Evolutionary conservation across 2,329 filamentous ascomycete genomes (phyloP), one percentile per base, ranked within the genome.

Genomic region (Aspergillus sp.): DNA sequence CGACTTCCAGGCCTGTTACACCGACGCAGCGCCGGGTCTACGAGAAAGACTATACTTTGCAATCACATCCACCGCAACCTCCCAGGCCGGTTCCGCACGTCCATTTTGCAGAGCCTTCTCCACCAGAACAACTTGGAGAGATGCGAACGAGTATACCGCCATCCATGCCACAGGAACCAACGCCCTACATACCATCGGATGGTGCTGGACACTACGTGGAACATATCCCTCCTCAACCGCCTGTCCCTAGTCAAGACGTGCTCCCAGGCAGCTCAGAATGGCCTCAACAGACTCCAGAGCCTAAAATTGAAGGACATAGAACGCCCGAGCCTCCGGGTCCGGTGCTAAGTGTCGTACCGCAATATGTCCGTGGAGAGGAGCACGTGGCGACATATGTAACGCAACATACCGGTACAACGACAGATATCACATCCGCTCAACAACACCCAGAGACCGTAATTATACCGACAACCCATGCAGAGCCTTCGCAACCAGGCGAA

Each of bases 281-380:
- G 19, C 17, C 40, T 19, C 7, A 4, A 7, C 4, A 4, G 16
- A n/a, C 11, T 21, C 2, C n/a, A 5, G 5, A 9, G 19, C 3
- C 40, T 3, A 6, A 9, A 17, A 6, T 14, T 31, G 48, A 50
- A 17, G 9, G 2, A n/a, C 13, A 21, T 10, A n/a, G 21, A n/a
- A 16, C 14, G 21, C 20, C 7, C 21, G 21, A 13, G 4, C 16
- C 32, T 25, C 14, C 16, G 11, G 13, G 43, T 4, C 21, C 13
- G 2, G 3, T 38, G 19, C 44, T 67, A 21, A 75, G 72, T 49
- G 65, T 61, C 40, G 74, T 77, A 5, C 75, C 75, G 16, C 71
- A 74, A 49, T 76, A 76, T 60, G 75, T 77, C 16, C 69, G 68
- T 36, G 75, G 75, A 29, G 74, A 77, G 61, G 74, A 77, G 55